Base-by-base conservation (phyloP, 352 stramenopile species). In the Aphanomyces euteiches region DNA sequence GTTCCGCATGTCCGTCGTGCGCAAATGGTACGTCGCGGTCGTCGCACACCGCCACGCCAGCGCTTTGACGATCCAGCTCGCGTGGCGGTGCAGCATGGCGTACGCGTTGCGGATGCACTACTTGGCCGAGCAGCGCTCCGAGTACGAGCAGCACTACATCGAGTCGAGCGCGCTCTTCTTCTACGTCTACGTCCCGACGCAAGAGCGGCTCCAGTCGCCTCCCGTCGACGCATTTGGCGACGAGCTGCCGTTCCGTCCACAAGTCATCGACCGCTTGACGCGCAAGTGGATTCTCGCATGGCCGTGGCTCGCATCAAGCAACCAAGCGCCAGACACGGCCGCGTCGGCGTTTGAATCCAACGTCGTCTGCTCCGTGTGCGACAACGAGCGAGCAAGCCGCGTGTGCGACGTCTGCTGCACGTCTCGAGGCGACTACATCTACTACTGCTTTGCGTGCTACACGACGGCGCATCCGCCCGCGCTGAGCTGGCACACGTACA, bases 391-490 rank as follows among this genome's bases (percentile, higher is more conserved):
- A 5, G 84, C 84, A 7, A 81, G 81, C 19, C 78, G 86, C 7
- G 75, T 85, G 28, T 94, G 86, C 67, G 76, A 80, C 66, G 86
- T 92, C 67, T 94, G 86, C 73, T 87, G 78, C 56, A 79, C 81
- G 3, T 8, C 72, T 4, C 63, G 61, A 0, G 86, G 86, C 3
- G 86, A 92, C 69, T 92, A 86, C 65, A 72, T 92, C 39, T 79
- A 94, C 67, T 81, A 82, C 61, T 94, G 86, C 36, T 75, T 92
- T 36, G 81, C 77, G 21, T 94, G 86, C 73, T 94, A 89, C 73
- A 88, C 78, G 60, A 79, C 80, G 7, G 66, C 69, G 12, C 68
- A 76, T 43, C 67, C 73, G 38, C 56, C 72, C 6, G 66, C 67
- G 43, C 78, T 72, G 19, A 64, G 47, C n/a, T 88, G 78, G 82